Evolutionary conservation across 1,284 basidiomycete species (phyloP).

Genomic region (Erythrobasidium hasegawianum): DNA sequence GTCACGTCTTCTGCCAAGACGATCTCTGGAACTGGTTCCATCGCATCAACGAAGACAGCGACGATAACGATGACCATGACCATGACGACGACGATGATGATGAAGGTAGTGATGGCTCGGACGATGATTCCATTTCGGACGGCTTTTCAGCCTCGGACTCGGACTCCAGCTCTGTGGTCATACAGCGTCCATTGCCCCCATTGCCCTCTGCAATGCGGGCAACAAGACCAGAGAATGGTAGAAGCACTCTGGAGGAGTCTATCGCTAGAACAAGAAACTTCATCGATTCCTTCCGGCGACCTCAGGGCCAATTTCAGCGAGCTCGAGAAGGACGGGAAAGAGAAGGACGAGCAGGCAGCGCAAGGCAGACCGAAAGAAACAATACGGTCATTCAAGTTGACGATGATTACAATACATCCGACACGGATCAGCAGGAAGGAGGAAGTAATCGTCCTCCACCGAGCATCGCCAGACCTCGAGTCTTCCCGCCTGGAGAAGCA

Average conservation of each 20-base stretch:
- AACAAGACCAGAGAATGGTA: too few species aligned
- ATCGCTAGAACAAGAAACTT: too few species aligned
- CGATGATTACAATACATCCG: slow-evolving; percentile 24
- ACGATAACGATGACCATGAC: background rate
- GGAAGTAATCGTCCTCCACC: too few species aligned
- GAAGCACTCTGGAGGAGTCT: too few species aligned
- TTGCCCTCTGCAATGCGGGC: too few species aligned
- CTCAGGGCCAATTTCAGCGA: too few species aligned
- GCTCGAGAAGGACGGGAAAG: background rate
- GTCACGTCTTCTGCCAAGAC: slow-evolving; percentile 40
- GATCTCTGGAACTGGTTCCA: slow-evolving; percentile 41
- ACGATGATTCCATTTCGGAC: background rate
- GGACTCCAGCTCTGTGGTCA: background rate
- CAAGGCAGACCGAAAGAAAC: background rate
- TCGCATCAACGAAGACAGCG: slow-evolving; percentile 2
- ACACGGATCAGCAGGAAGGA: too few species aligned
- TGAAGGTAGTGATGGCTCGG: background rate
- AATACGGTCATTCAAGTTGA: background rate
- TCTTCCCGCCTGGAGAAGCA: too few species aligned
- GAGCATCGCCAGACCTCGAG: too few species aligned
- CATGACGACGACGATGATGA: slow-evolving; percentile 8
- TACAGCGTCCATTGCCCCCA: too few species aligned
- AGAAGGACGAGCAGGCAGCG: background rate
- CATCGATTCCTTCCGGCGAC: too few species aligned
- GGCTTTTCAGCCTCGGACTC: background rate